These are phyloP conservation scores for Castanospermum australe DNA, from an alignment of 306 rosid genomes.

Conservation along the genomic window DNA sequence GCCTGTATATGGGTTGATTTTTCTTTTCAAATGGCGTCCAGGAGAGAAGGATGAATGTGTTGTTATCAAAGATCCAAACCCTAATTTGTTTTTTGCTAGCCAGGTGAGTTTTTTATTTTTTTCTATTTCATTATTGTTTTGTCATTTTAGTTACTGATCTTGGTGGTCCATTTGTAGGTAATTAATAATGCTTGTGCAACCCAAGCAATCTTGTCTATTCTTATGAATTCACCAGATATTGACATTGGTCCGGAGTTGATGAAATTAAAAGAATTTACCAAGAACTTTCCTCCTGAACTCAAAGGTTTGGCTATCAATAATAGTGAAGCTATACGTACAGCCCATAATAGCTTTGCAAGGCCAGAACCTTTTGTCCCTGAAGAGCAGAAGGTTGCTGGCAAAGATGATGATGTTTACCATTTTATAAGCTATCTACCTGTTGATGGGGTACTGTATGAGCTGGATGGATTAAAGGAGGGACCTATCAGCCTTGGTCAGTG, in stretches of 20 bases:
- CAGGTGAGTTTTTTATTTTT: conserved; percentile 59
- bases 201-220: conserved; percentile 96
- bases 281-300: conserved; percentile 93
- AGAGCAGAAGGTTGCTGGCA: conserved; percentile 82
- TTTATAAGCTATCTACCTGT: conserved; percentile 95
- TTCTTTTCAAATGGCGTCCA: conserved; percentile 98
- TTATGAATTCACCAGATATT: conserved; percentile 80
- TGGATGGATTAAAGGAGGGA: conserved; percentile 97
- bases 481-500: conserved; percentile 97
- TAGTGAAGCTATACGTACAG: conserved; percentile 87
- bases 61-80: conserved; percentile 90
- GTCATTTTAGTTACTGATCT: conserved; percentile 20
- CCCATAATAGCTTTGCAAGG: conserved; percentile 95
- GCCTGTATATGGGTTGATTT: conserved; percentile 95
- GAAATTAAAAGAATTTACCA: conserved; percentile 83
- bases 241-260: conserved; percentile 89
- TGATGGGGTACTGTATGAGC: conserved; percentile 92
- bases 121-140: background rate
- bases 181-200: conserved; percentile 99
- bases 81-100: conserved; percentile 94
- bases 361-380: conserved; percentile 97
- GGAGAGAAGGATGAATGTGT: conserved; percentile 94
- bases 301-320: conserved; percentile 97
- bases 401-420: conserved; percentile 94
- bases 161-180: conserved; percentile 47